phyloP scores from a whole-genome alignment of 2,329 filamentous ascomycete species.

The Albifimbria verrucaria region DNA sequence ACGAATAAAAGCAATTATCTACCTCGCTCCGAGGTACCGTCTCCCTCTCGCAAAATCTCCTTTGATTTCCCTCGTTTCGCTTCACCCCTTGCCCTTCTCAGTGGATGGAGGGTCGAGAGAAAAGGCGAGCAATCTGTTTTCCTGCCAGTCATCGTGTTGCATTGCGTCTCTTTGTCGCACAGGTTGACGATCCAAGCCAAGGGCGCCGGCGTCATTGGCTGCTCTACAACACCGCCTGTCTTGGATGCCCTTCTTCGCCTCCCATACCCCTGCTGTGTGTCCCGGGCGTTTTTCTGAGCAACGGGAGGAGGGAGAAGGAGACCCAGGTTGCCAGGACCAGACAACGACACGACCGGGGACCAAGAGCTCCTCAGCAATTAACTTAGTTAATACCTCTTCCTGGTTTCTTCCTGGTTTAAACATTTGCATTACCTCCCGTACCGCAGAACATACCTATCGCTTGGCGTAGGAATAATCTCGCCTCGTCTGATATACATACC shows the following conservation, averaged over 20 bases:
- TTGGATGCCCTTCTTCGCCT: neutral
- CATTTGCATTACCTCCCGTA: neutral
- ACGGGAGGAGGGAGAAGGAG: no score
- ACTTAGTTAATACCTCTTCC: neutral
- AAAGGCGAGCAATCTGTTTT: neutral
- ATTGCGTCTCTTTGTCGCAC: neutral
- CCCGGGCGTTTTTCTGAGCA: neutral
- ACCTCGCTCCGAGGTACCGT: neutral
- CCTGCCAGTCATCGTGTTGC: neutral
- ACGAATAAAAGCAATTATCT: neutral
- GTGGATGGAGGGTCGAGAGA: neutral
- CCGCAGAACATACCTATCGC: neutral
- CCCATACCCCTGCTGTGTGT: neutral
- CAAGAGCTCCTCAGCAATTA: neutral
- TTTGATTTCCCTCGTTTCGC: neutral
- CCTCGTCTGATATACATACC: neutral
- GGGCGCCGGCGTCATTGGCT: conserved; percentile 2
- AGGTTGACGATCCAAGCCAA: neutral
- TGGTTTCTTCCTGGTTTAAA: neutral
- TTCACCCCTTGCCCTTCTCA: neutral
- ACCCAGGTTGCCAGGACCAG: no score
- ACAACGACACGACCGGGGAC: neutral
- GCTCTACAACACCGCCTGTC: conserved; percentile 2
- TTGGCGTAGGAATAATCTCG: neutral
- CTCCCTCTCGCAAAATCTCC: neutral